phyloP scores from a whole-genome alignment of 2,329 filamentous ascomycete genomes.

The Zarea fungicola region DNA sequence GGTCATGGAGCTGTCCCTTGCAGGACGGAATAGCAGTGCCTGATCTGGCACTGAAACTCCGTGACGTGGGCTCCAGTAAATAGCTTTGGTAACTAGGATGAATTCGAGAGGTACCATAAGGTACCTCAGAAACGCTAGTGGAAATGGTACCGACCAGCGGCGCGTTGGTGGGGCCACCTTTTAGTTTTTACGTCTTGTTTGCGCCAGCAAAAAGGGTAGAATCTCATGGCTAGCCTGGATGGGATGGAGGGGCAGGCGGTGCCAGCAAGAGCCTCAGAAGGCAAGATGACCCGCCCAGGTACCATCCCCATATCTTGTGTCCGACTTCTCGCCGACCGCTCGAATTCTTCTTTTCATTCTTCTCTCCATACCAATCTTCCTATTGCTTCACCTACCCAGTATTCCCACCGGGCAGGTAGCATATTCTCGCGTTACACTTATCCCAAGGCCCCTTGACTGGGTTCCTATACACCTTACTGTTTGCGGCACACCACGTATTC shows the following conservation, averaged over 20 bases:
- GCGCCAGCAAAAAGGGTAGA: background rate
- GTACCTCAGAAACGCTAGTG: no score
- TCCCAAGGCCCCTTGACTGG: slow-evolving; percentile 10
- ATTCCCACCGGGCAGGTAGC: background rate
- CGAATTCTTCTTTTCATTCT: slow-evolving; percentile 2
- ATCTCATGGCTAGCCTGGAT: no score
- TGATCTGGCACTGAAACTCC: no score
- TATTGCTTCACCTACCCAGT: background rate
- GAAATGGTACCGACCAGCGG: no score
- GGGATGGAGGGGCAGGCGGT: slow-evolving; percentile 7
- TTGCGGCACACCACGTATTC: no score
- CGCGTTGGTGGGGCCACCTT: slow-evolving; percentile 5
- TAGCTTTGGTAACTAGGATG: no score
- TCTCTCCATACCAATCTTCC: background rate
- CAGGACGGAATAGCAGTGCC: no score
- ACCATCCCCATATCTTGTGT: slow-evolving; percentile 5
- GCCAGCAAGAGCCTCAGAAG: background rate
- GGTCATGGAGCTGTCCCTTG: no score
- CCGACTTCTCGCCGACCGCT: slow-evolving; percentile 11
- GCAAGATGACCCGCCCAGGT: slow-evolving; percentile 5
- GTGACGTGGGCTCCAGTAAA: no score
- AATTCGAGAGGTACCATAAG: no score
- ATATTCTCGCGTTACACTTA: background rate
- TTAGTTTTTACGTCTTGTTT: slow-evolving; percentile 2
- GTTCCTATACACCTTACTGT: background rate